Conservation (phyloP, 2,329 filamentous ascomycete genomes). For the Diaporthe caulivora region DNA sequence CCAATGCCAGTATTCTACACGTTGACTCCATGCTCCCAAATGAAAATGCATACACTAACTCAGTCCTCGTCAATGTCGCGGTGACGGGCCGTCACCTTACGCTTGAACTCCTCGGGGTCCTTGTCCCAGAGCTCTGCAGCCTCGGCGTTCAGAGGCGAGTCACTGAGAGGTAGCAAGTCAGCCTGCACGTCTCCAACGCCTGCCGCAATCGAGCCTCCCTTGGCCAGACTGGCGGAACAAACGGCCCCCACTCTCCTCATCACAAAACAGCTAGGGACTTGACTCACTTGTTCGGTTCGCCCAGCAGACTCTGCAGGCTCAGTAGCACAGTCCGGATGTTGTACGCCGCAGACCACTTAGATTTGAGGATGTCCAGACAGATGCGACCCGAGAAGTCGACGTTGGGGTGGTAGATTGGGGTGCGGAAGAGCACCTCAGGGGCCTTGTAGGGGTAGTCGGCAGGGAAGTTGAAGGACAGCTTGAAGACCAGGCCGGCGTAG, state of each 20-base stretch:
- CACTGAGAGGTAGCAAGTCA: constrained; percentile 63
- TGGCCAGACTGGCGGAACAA: neutral
- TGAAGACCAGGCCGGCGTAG: constrained; percentile 89
- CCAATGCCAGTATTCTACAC: constrained; percentile 33
- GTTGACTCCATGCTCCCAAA: constrained; percentile 39
- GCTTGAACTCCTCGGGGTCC: constrained; percentile 88
- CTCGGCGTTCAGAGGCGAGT: constrained; percentile 94
- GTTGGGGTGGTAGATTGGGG: constrained; percentile 98
- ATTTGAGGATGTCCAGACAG: constrained; percentile 97
- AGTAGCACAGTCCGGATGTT: constrained; percentile 94
- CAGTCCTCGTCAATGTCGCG: constrained; percentile 75
- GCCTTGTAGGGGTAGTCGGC: constrained; percentile 93
- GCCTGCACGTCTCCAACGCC: neutral
- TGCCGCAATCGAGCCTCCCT: neutral
- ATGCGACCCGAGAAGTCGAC: constrained; percentile 98
- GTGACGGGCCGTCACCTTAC: constrained; percentile 74
- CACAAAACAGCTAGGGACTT: neutral
- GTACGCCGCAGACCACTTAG: constrained; percentile 98
- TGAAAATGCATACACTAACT: constrained; percentile 40
- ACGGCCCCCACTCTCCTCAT: neutral
- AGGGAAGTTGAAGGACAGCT: constrained; percentile 92
- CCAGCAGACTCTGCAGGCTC: constrained; percentile 93
- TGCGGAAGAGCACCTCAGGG: constrained; percentile 95
- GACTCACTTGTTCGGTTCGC: constrained; percentile 96
- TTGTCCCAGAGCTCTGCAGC: constrained; percentile 97